Evolutionary conservation across 1,284 basidiomycete species (phyloP).

Genomic region (Ceratobasidium sp.): DNA sequence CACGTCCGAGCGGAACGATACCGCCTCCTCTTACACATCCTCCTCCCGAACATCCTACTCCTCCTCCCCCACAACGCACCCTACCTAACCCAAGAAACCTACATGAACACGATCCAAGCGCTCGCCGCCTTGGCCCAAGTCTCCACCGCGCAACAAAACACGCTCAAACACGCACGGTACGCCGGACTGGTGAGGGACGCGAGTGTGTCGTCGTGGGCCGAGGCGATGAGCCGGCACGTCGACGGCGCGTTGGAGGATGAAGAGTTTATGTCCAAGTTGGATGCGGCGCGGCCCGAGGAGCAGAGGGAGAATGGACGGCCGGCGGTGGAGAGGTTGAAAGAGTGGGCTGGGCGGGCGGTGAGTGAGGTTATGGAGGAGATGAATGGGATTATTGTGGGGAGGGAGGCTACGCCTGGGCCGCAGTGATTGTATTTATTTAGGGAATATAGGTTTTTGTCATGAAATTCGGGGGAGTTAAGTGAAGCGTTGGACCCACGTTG

Average conservation of each 20-base stretch:
- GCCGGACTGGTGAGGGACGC: slow-evolving; percentile 34
- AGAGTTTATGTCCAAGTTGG: slow-evolving; percentile 25
- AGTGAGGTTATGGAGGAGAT: slow-evolving; percentile 31
- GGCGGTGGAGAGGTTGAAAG: slow-evolving; percentile 37
- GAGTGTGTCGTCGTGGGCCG: slow-evolving; percentile 31
- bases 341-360: slow-evolving; percentile 32
- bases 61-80: slow-evolving; percentile 27
- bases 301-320: not conserved
- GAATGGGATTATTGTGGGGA: slow-evolving; percentile 19
- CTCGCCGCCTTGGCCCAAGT: slow-evolving; percentile 16
- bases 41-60: slow-evolving; percentile 14
- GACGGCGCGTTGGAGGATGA: slow-evolving; percentile 34
- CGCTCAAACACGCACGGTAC: slow-evolving; percentile 38
- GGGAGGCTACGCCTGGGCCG: not conserved
- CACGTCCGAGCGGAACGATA: slow-evolving; percentile 20
- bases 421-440: not conserved
- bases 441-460: not conserved
- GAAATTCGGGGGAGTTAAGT: too few relatives aligned
- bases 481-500: too few relatives aligned
- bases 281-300: slow-evolving; percentile 15
- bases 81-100: slow-evolving; percentile 42
- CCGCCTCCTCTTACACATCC: slow-evolving; percentile 27
- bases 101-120: slow-evolving; percentile 36
- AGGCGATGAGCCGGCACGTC: slow-evolving; percentile 9
- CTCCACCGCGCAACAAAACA: slow-evolving; percentile 32